A percentile compares a stretch with the other conserved stretches of the same genome.
Evolutionary conservation across 2,329 filamentous ascomycete genomes (phyloP).

Genomic region (Claviceps monticola): DNA sequence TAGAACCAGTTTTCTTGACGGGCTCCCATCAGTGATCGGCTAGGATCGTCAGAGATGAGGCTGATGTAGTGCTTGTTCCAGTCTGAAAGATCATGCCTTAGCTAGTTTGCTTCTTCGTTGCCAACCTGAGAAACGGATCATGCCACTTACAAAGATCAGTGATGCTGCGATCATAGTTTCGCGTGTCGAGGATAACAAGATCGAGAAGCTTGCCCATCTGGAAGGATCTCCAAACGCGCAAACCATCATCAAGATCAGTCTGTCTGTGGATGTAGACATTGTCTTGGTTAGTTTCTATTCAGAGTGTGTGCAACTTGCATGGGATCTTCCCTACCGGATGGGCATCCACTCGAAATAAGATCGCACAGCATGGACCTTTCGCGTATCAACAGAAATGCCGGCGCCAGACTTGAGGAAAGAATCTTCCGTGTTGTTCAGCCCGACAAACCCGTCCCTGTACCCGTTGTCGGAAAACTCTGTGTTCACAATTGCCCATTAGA

Average conservation of each 20-base stretch:
- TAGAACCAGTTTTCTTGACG: constrained; percentile 68
- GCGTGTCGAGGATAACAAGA: constrained; percentile 54
- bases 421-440: constrained; percentile 51
- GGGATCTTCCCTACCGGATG: constrained; percentile 12
- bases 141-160: constrained; percentile 26
- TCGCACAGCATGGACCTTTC: constrained; percentile 60
- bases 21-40: constrained; percentile 55
- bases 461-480: constrained; percentile 47
- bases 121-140: not conserved
- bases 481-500: not conserved
- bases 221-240: constrained; percentile 56
- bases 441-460: constrained; percentile 46
- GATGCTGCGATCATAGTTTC: constrained; percentile 54
- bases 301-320: not conserved
- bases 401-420: constrained; percentile 43
- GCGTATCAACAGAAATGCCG: constrained; percentile 52
- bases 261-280: constrained; percentile 22
- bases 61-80: constrained; percentile 51
- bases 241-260: constrained; percentile 53
- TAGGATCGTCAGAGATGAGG: constrained; percentile 49
- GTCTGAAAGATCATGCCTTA: constrained; percentile 5
- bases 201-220: constrained; percentile 52
- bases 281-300: not conserved
- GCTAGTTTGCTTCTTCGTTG: constrained; percentile 1
- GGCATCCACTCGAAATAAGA: constrained; percentile 52